Base-by-base conservation (phyloP, 345 rosid species). In the Garcia nutans region DNA sequence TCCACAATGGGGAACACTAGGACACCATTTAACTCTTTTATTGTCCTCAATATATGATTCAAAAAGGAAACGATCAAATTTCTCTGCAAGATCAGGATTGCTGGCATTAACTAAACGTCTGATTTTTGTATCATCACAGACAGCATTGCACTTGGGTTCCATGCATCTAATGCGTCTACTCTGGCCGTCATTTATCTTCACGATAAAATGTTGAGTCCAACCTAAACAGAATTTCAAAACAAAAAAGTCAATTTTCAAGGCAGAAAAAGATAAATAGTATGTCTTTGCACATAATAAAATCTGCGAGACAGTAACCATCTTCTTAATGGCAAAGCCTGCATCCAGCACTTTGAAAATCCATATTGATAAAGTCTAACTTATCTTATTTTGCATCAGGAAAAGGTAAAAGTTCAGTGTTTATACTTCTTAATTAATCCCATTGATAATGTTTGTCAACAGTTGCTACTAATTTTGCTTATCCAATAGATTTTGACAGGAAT, bases 1-100 rank as follows among this genome's bases (percentile, higher is more conserved):
- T 60, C 88, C 88, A 68, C 88, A 85, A 67, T 85, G 88, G 52
- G 88, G 88, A 70, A 79, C 79, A 54, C 88, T 85, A 16, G 88
- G 88, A 71, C 88, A 85, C 88, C 88, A 85, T 72, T 83, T 85
- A 71, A 83, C 88, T 81, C 76, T 78, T 71, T 42, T 81, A 60
- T 85, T 85, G 59, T 85, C 88, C 74, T 85, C 88, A 26, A 85
- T 79, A 74, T 85, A 85, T 31, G 88, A 85, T 65, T 83, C 86
- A 44, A 74, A 67, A 50, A 85, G 77, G 73, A 83, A 83, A 10
- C 81, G 82, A 58, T 85, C 84, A 70, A 85, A 85, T 59, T 83
- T 85, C 54, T 85, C 73, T 2, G 82, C 82, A 64, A 83, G 81
- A 47, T 49, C 54, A 68, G 84, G 73, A 78, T 85, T 79, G 68